Percentiles rank a stretch among this genome's conserved stretches.
These are phyloP conservation scores for Ganoderma meredithae DNA, from an alignment of 1,284 basidiomycete species.

Conservation along the genomic window DNA sequence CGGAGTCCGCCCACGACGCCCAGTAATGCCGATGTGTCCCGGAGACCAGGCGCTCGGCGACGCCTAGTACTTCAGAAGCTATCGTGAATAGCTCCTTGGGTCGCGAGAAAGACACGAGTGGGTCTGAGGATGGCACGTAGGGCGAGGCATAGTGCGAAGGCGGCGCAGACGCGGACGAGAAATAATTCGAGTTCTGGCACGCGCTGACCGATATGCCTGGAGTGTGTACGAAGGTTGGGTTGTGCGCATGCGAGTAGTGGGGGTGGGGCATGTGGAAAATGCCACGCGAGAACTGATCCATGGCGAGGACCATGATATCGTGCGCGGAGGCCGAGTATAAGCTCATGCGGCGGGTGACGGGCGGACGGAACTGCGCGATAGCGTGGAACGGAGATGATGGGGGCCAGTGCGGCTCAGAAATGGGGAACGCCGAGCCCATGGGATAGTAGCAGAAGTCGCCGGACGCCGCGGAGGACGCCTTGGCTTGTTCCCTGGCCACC, in stretches of 20 bases:
- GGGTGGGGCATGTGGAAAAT: slow-evolving; percentile 76
- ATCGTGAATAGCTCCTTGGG: slow-evolving; percentile 66
- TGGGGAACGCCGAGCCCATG: slow-evolving; percentile 33
- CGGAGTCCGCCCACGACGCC: slow-evolving; percentile 65
- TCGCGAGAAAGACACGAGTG: slow-evolving; percentile 53
- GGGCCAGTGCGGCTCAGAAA: slow-evolving; percentile 58
- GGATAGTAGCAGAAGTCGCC: slow-evolving; percentile 31
- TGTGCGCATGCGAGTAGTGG: slow-evolving; percentile 41
- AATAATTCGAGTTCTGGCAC: slow-evolving; percentile 24
- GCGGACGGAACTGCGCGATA: slow-evolving; percentile 58
- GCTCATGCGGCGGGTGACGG: slow-evolving; percentile 58
- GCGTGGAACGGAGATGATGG: slow-evolving; percentile 59
- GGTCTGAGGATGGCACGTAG: slow-evolving; percentile 7
- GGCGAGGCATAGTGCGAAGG: slow-evolving; percentile 27
- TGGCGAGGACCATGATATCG: slow-evolving; percentile 63
- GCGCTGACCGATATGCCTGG: slow-evolving; percentile 21
- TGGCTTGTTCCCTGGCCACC: slow-evolving; percentile 26
- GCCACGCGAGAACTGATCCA: slow-evolving; percentile 71
- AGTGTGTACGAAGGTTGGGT: slow-evolving; percentile 33
- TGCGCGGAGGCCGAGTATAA: slow-evolving; percentile 52
- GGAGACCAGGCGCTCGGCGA: slow-evolving; percentile 59
- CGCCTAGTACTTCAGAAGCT: slow-evolving; percentile 63
- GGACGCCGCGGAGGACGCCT: slow-evolving; percentile 15
- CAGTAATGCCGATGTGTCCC: slow-evolving; percentile 57
- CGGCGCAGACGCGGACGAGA: slow-evolving; percentile 20